These are phyloP conservation scores for Cucurbita ficifolia DNA, from an alignment of 306 rosid genomes.

Conservation along the genomic window DNA sequence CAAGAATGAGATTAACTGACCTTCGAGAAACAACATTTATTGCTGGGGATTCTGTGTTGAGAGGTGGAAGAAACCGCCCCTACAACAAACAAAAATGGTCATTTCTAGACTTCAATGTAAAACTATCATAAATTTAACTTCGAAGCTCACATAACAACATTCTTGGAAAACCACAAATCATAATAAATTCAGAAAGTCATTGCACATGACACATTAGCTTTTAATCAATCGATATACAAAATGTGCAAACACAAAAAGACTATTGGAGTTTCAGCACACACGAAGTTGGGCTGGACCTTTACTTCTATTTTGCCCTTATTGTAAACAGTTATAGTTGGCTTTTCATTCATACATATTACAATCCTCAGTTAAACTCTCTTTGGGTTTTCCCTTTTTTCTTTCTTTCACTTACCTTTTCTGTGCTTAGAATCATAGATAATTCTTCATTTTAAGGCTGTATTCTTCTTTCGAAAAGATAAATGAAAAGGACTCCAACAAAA, in stretches of 20 bases:
- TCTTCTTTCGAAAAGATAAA: background rate
- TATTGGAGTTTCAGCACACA: background rate
- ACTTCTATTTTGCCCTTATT: background rate
- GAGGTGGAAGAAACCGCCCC: slow-evolving; percentile 84
- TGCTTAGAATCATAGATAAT: background rate
- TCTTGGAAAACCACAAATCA: background rate
- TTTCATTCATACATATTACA: background rate
- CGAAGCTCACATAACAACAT: background rate
- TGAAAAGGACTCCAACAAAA: background rate
- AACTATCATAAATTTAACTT: background rate
- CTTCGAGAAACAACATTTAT: slow-evolving; percentile 84
- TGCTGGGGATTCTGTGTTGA: slow-evolving; percentile 68
- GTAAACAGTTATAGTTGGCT: background rate
- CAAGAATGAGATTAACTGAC: slow-evolving; percentile 25
- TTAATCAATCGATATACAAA: background rate
- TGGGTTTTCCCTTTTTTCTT: background rate
- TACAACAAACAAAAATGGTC: slow-evolving; percentile 11
- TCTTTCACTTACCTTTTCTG: background rate
- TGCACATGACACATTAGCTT: background rate
- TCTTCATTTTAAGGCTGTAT: background rate
- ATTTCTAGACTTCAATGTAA: background rate
- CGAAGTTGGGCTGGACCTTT: background rate
- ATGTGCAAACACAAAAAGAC: background rate
- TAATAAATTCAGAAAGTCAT: background rate
- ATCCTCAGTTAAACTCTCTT: background rate